phyloP scores from a whole-genome alignment of 768 basidiomycete species.

The Rhizopogon vulgaris region DNA sequence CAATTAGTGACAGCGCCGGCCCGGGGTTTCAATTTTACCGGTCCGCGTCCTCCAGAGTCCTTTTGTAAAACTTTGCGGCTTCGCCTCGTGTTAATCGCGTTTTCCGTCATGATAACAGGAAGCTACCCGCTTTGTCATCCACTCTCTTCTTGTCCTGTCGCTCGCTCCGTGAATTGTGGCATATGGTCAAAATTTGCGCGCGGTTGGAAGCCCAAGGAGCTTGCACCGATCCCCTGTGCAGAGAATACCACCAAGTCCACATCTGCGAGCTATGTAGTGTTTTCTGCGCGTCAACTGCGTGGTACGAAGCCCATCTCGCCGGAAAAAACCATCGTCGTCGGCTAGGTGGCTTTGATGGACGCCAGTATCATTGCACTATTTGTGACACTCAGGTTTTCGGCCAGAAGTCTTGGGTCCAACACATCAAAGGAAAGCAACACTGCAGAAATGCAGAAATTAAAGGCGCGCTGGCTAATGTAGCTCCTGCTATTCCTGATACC shows the following conservation, averaged over 20 bases:
- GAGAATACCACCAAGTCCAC: conserved; percentile 28
- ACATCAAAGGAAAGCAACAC: conserved; percentile 18
- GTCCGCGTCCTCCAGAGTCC: no score
- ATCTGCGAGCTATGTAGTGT: conserved; percentile 34
- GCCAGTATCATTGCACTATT: conserved; percentile 22
- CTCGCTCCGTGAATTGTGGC: not conserved
- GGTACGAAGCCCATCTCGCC: conserved; percentile 24
- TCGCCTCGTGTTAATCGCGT: not conserved
- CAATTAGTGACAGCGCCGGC: no score
- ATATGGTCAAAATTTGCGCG: conserved; percentile 26
- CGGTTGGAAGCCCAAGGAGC: conserved; percentile 29
- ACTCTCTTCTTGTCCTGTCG: not conserved
- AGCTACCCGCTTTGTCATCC: not conserved
- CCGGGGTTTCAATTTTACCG: no score
- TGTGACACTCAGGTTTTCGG: conserved; percentile 19
- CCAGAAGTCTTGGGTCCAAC: conserved; percentile 18
- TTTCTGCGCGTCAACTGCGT: conserved; percentile 19
- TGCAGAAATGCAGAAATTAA: conserved; percentile 3
- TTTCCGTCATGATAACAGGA: not conserved
- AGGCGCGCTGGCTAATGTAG: conserved; percentile 20
- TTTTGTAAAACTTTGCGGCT: not conserved
- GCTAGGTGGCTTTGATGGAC: conserved; percentile 14
- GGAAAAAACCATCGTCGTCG: conserved; percentile 25
- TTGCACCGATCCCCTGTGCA: conserved; percentile 29
- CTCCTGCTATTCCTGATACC: conserved; percentile 24